Conservation (phyloP, 306 rosid species). For the Sesbania bispinosa region DNA sequence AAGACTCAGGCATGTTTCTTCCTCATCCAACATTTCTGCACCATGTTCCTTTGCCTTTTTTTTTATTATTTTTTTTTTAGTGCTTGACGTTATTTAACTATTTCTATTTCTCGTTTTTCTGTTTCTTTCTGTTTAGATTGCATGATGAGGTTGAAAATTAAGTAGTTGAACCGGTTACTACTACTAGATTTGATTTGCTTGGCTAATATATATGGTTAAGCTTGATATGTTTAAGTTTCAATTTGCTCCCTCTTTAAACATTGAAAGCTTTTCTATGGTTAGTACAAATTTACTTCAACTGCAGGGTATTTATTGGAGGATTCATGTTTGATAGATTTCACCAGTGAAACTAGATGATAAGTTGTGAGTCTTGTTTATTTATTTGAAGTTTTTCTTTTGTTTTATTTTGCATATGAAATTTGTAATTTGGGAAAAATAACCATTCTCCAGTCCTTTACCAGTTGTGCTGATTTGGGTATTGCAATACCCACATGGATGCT, state of each 20-base stretch:
- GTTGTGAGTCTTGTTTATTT: not conserved
- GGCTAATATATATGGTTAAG: not conserved
- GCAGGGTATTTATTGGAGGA: not conserved
- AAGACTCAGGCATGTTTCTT: too few species aligned
- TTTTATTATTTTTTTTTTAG: too few species aligned
- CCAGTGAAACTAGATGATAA: not conserved
- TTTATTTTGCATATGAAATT: not conserved
- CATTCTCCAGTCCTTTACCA: not conserved
- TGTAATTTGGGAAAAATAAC: not conserved
- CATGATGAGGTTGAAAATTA: conserved; percentile 3
- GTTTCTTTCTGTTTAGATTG: not conserved
- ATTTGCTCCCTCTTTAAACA: not conserved
- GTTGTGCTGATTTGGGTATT: conserved; percentile 22
- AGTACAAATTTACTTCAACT: not conserved
- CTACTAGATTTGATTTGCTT: conserved; percentile 19
- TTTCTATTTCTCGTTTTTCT: not conserved
- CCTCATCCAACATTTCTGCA: too few species aligned
- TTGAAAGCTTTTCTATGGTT: not conserved
- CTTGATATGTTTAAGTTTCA: too few species aligned
- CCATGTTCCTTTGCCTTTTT: too few species aligned
- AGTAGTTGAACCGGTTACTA: not conserved
- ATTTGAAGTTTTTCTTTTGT: not conserved
- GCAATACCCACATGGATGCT: not conserved
- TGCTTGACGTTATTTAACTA: not conserved
- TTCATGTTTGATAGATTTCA: not conserved